phyloP scores from a whole-genome alignment of 345 rosid genomes.

The Rhodamnia argentea region DNA sequence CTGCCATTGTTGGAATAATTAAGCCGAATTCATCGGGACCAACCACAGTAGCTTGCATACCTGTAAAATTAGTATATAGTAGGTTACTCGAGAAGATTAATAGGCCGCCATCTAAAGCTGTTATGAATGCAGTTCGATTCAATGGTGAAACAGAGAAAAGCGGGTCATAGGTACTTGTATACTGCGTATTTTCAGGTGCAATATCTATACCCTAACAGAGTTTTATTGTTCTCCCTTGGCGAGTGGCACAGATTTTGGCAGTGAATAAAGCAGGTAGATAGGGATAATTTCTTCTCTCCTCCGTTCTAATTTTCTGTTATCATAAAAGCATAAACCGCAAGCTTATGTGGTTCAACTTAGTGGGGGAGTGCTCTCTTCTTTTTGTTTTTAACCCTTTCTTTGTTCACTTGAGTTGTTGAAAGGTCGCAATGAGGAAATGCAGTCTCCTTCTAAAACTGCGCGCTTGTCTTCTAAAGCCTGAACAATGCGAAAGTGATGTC shows the following conservation, averaged over 20 bases:
- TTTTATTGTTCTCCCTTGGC: neutral
- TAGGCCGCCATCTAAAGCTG: constrained; percentile 74
- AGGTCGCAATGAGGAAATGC: neutral
- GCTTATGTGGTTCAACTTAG: neutral
- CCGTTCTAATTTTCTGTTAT: neutral
- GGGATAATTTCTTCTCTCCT: neutral
- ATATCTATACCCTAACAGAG: neutral
- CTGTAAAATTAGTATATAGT: constrained; percentile 88
- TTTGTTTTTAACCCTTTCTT: neutral
- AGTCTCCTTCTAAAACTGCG: neutral
- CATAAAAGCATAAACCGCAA: neutral
- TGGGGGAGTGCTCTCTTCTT: neutral
- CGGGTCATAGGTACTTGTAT: constrained; percentile 15
- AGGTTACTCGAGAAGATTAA: constrained; percentile 99
- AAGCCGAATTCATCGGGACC: constrained; percentile 57
- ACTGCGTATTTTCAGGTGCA: neutral
- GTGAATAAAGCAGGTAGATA: neutral
- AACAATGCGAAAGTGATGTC: neutral
- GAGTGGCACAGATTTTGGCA: neutral
- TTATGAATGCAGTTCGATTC: constrained; percentile 22
- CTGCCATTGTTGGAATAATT: constrained; percentile 45
- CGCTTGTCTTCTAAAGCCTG: neutral
- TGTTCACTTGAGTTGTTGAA: neutral
- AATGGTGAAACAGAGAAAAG: constrained; percentile 30
- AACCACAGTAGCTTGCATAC: constrained; percentile 94